Percentiles rank a stretch among this genome's conserved stretches.
These are phyloP conservation scores for Nadsonia fulvescens DNA, from an alignment of 805 yeast species.

Conservation along the genomic window DNA sequence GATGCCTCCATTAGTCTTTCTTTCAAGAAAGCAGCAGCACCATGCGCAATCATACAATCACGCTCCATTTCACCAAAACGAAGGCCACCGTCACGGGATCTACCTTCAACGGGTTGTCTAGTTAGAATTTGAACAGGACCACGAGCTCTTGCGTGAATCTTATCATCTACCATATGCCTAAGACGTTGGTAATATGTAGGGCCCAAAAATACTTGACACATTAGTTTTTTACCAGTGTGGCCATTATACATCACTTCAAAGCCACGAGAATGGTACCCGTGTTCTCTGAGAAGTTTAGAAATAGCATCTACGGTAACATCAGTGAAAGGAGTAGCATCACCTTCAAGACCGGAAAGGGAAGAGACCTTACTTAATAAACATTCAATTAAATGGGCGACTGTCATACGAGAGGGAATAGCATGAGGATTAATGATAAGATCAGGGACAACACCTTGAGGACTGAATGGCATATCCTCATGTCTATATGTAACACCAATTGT, in stretches of 20 bases:
- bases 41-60: constrained; percentile 99
- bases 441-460: constrained; percentile 89
- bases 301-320: constrained; percentile 97
- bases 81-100: constrained; percentile 97
- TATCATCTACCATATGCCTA: constrained; percentile 98
- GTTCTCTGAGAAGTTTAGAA: constrained; percentile 78
- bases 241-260: constrained; percentile 98
- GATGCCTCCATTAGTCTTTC: constrained; percentile 98
- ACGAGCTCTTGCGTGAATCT: constrained; percentile 97
- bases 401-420: constrained; percentile 99
- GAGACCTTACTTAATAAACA: constrained; percentile 93
- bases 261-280: constrained; percentile 96
- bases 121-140: constrained; percentile 97
- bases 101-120: constrained; percentile 97
- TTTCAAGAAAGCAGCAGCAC: constrained; percentile 95
- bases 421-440: constrained; percentile 96
- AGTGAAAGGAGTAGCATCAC: constrained; percentile 98
- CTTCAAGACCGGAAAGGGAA: constrained; percentile 86
- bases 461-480: constrained; percentile 98
- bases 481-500: constrained; percentile 97
- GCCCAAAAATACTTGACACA: constrained; percentile 99
- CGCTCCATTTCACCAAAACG: constrained; percentile 99
- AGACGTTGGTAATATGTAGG: constrained; percentile 97
- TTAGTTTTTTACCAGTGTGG: constrained; percentile 92
- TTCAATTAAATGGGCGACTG: constrained; percentile 97